Evolutionary conservation across 2,329 filamentous ascomycete species (phyloP).

Genomic region (Lachnellula subtilissima): DNA sequence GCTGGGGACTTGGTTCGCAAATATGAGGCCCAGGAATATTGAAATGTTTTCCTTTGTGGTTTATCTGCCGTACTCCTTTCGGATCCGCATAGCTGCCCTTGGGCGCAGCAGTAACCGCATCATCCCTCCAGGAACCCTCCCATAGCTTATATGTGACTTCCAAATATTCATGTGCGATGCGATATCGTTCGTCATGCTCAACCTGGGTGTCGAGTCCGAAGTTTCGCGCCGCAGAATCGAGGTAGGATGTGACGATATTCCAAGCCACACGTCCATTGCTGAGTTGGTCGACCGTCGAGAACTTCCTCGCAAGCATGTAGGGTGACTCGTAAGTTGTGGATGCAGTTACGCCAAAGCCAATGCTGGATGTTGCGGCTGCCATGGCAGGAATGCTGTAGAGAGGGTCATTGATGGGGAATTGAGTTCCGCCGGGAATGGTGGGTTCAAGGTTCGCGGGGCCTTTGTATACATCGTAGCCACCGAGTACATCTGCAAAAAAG

Average conservation of each 20-base stretch:
- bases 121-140: conserved; percentile 25
- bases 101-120: conserved; percentile 55
- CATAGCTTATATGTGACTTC: conserved; percentile 26
- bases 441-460: conserved; percentile 55
- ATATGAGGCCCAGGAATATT: conserved; percentile 61
- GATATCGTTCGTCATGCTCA: conserved; percentile 64
- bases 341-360: conserved; percentile 64
- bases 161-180: conserved; percentile 59
- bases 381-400: conserved; percentile 59
- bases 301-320: conserved; percentile 22
- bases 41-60: conserved; percentile 62
- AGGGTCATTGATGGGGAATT: conserved; percentile 70
- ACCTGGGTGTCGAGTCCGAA: conserved; percentile 53
- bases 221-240: conserved; percentile 62
- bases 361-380: conserved; percentile 61
- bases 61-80: conserved; percentile 56
- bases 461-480: conserved; percentile 66
- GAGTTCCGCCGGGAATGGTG: conserved; percentile 57
- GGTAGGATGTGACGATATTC: conserved; percentile 62
- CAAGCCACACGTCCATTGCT: conserved; percentile 50
- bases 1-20: conserved; percentile 41
- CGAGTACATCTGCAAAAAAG: conserved; percentile 63
- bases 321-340: conserved; percentile 59
- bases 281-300: conserved; percentile 34
- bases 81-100: conserved; percentile 56